Evolutionary conservation across 805 yeast genomes (phyloP), one percentile per base, ranked within the genome.

Genomic region (Ogataea allantospora): DNA sequence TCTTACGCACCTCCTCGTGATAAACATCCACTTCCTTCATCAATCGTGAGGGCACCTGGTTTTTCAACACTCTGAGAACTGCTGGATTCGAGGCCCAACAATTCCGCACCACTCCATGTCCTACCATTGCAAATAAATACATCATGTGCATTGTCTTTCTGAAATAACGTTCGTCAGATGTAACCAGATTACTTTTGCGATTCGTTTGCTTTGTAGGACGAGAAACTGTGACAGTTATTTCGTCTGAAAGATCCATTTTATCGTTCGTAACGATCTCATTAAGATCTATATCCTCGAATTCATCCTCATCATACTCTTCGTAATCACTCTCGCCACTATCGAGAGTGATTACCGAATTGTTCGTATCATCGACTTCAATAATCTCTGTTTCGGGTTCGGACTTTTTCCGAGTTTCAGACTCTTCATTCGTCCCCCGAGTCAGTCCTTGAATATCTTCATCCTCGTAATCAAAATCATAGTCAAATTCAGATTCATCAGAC

Each of bases 41-140:
- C 0, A 77, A 58, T 4, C 62, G 58, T 0, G 62, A 60, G 0
- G 93, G 78, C 0, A 86, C 66, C 2, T 70, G 49, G 11, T 60
- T 60, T 16, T 67, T 57, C 10, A 88, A 58, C 7, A 50, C 47
- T 12, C 48, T 36, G 12, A 70, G 66, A 0, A 85, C 53, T 3
- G 46, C 43, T 1, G 55, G 51, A 44, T 77, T 75, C 41, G 75
- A 76, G 43, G 88, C 73, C 96, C 96, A 89, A 6, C 62, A 48
- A 55, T 89, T 91, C 17, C 95, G 70, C 3, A 77, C 51, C 0
- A 68, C 67, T 0, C 88, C 93, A 55, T 86, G 95, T 2, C 72
- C 55, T 37, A 84, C 58, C 76, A 87, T 74, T 16, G 72, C 60
- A 11, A 75, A 65, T 2, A 91, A 48, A 41, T 77, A 73, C 35